Base-by-base conservation (phyloP, 2,329 filamentous ascomycete genomes). In the Colletotrichum tamarilloi region DNA sequence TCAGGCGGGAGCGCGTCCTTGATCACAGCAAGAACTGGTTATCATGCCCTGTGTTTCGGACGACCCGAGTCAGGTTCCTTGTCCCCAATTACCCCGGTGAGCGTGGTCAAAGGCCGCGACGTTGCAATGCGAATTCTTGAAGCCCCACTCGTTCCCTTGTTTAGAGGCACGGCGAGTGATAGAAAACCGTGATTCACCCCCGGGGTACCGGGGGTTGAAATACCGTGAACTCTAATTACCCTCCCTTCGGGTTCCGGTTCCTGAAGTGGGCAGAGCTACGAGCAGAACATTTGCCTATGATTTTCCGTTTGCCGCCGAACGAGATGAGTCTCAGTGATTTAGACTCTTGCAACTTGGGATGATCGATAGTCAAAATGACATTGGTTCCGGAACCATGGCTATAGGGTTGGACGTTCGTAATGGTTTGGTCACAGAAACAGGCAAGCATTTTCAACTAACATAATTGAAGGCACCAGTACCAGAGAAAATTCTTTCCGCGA, bases 61-160 rank as follows among this genome's bases (percentile, higher is more conserved):
- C 14, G 38, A n/a, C 38, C 57, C 35, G 64, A 67, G 35, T 67
- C 38, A 49, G 46, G n/a, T 16, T 11, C 64, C 55, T 49, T 60
- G 64, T 53, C 26, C 19, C 19, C 35, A 26, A 11, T 24, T 32
- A 28, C 7, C 26, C 38, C 22, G 5, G 24, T 24, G 22, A 60
- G n/a, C 38, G 32, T 52, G 55, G 42, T 28, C 9, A 60, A 9
- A 35, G 30, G 11, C 35, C 24, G 26, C 60, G 49, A 22, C 32
- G 30, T 26, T 38, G n/a, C 30, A 38, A 19, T 7, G n/a, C 9
- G n/a, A 16, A 59, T n/a, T 38, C 16, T 16, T 32, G 11, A 49
- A 22, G 32, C 30, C 57, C 57, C 57, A 38, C 57, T 38, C 30
- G 19, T 24, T 38, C 30, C 30, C 57, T 59, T 9, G n/a, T 59